A percentile compares a stretch with the other conserved stretches of the same genome.
phyloP scores from a whole-genome alignment of 2,329 filamentous ascomycete species.

The Parastagonospora avenae region DNA sequence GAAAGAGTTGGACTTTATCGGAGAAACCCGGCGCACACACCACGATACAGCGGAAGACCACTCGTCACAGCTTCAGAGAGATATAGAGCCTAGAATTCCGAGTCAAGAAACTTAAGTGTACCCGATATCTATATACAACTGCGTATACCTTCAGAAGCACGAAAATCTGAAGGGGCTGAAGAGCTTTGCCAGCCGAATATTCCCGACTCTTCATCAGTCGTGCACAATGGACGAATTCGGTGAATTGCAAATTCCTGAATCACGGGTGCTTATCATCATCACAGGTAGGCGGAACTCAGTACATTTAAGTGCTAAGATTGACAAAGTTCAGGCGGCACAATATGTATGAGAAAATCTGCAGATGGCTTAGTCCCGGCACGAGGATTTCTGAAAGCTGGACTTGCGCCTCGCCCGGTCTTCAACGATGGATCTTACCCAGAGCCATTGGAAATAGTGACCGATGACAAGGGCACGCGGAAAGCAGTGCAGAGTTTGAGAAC shows the following conservation, averaged over 20 bases:
- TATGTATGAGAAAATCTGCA: conserved; percentile 85
- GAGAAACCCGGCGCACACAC: no score
- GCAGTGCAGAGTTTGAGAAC: conserved; percentile 75
- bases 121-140: neutral
- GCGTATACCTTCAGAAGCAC: no score
- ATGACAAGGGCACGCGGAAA: conserved; percentile 54
- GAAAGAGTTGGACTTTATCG: no score
- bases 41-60: no score
- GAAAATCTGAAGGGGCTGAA: no score
- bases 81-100: no score
- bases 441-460: conserved; percentile 61
- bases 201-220: neutral
- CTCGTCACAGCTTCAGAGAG: no score
- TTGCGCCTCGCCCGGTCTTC: conserved; percentile 82
- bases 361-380: conserved; percentile 75
- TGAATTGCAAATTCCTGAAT: conserved; percentile 63
- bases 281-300: conserved; percentile 61
- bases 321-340: conserved; percentile 65
- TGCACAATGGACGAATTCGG: conserved; percentile 31
- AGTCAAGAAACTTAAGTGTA: no score
- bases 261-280: conserved; percentile 85
- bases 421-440: conserved; percentile 72
- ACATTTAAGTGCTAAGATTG: neutral
- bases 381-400: conserved; percentile 80
- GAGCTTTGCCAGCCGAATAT: no score